Conservation (phyloP, 2,329 filamentous ascomycete genomes). For the Phialemoniopsis sp. region DNA sequence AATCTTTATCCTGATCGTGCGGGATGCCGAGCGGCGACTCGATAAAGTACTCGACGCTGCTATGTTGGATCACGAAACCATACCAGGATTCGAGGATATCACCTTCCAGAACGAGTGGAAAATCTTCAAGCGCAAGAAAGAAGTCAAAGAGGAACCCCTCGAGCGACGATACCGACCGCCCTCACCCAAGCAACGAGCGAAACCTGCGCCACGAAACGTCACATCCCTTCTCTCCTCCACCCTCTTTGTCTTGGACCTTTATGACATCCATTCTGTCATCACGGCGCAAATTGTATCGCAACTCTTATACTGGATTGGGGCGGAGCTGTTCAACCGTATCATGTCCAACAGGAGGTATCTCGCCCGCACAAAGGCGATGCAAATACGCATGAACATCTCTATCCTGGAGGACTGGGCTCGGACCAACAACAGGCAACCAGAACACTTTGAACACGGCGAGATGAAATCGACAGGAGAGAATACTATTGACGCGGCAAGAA, state of each 20-base stretch:
- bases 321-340: conserved; percentile 95
- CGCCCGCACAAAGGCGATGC: conserved; percentile 96
- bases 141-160: conserved; percentile 82
- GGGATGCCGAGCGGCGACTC: conserved; percentile 90
- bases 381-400: conserved; percentile 98
- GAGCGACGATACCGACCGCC: conserved; percentile 91
- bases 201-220: conserved; percentile 89
- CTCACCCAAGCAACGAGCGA: conserved; percentile 87
- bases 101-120: conserved; percentile 99
- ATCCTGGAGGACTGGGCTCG: conserved; percentile 94
- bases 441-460: conserved; percentile 92
- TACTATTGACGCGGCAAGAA: conserved; percentile 77
- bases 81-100: conserved; percentile 94
- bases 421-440: conserved; percentile 86
- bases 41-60: conserved; percentile 92
- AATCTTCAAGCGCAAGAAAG: conserved; percentile 85
- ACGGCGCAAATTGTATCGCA: conserved; percentile 88
- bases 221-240: conserved; percentile 94
- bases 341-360: conserved; percentile 96
- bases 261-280: conserved; percentile 97
- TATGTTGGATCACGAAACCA: conserved; percentile 97
- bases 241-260: conserved; percentile 94
- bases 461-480: conserved; percentile 81
- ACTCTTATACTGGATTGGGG: conserved; percentile 91
- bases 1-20: conserved; percentile 95